These are phyloP conservation scores for Aplosporella prunicola DNA, from an alignment of 2,329 filamentous ascomycete species.

Conservation along the genomic window DNA sequence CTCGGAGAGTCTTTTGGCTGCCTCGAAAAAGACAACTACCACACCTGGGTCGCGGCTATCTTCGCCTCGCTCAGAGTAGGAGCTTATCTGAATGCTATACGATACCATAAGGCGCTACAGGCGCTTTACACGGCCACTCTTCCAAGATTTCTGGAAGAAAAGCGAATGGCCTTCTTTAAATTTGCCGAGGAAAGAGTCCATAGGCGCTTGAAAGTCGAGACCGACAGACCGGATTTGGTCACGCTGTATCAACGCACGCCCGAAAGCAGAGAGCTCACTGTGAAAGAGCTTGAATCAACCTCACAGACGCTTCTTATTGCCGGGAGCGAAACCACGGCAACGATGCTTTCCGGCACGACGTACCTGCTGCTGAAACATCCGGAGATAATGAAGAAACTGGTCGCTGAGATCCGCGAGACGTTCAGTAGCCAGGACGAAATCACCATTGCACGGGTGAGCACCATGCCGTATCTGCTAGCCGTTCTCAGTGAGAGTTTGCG, in stretches of 20 bases:
- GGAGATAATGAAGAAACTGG: constrained; percentile 17
- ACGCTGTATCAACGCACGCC: constrained; percentile 2
- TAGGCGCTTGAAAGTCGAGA: constrained; percentile 1
- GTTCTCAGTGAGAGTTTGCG: constrained; percentile 39
- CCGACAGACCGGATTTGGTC: constrained; percentile 1
- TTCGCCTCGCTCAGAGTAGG: constrained; percentile 6
- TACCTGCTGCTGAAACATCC: constrained; percentile 23
- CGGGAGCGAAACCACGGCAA: constrained; percentile 27
- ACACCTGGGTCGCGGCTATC: constrained; percentile 1
- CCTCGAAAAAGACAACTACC: constrained; percentile 12
- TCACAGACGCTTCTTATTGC: constrained; percentile 17
- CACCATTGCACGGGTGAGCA: constrained; percentile 21
- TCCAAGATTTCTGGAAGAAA: constrained; percentile 14
- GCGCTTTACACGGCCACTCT: constrained; percentile 26
- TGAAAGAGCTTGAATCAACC: constrained; percentile 9
- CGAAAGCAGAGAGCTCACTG: not conserved
- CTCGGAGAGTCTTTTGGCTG: constrained; percentile 19
- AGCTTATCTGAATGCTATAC: constrained; percentile 16
- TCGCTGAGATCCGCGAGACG: constrained; percentile 20
- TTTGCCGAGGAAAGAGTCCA: not conserved
- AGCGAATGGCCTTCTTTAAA: constrained; percentile 24
- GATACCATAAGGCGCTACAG: constrained; percentile 26
- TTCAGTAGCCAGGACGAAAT: constrained; percentile 23
- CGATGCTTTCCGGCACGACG: constrained; percentile 23
- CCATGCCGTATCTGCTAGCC: constrained; percentile 34